A percentile compares a stretch with the other conserved stretches of the same genome.
phyloP scores from a whole-genome alignment of 1,139 yeast genomes.

The Saccharomycopsis hybrid region DNA sequence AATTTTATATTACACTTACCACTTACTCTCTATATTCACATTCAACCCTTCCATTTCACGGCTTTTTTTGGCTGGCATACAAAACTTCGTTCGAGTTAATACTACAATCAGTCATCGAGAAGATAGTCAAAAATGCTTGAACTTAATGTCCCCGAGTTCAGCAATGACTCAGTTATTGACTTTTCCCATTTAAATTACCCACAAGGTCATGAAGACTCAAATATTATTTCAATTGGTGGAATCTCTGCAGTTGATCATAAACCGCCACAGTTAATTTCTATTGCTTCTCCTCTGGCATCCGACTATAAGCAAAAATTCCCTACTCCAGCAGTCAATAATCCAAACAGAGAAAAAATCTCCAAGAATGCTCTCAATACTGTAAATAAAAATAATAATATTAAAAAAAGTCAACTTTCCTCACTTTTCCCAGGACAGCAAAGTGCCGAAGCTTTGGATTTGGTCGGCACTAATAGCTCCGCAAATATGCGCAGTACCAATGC shows the following conservation, averaged over 20 bases:
- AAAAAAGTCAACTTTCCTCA: background rate
- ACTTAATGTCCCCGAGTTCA: conserved; percentile 5
- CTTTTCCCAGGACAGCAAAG: background rate
- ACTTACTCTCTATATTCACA: too few species aligned
- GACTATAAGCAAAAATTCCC: too few species aligned
- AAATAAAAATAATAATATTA: background rate
- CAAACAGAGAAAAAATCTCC: background rate
- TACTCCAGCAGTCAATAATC: background rate
- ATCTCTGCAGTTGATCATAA: background rate
- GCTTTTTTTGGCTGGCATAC: too few species aligned
- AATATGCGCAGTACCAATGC: background rate
- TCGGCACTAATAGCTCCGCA: background rate
- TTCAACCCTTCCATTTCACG: too few species aligned
- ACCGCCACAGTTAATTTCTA: background rate
- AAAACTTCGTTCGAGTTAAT: too few species aligned
- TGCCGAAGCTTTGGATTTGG: background rate
- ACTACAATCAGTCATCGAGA: too few species aligned
- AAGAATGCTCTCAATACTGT: too few species aligned
- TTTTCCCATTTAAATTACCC: conserved; percentile 6
- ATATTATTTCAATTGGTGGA: background rate
- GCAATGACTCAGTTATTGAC: conserved; percentile 9
- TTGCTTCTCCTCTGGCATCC: too few species aligned
- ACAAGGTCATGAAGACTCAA: background rate
- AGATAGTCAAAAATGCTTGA: too few species aligned
- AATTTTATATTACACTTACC: too few species aligned